Percentiles rank a stretch among this genome's conserved stretches.
Evolutionary conservation across 352 stramenopile genomes (phyloP).

Genomic region (Globisporangium canariense): DNA sequence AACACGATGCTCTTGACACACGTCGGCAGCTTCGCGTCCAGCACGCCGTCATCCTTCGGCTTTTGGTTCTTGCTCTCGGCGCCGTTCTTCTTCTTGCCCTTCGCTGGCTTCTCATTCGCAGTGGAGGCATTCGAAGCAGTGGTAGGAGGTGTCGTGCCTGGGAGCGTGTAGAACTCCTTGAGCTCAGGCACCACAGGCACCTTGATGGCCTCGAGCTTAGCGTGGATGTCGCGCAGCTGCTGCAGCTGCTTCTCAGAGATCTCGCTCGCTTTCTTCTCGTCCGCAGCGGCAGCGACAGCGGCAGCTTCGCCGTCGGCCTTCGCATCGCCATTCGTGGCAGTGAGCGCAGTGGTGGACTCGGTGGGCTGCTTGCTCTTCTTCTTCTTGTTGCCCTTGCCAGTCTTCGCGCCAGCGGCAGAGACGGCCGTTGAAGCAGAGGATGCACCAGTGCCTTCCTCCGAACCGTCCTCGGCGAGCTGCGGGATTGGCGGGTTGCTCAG

Average conservation of each 20-base stretch:
- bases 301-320: slow-evolving; percentile 10
- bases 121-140: slow-evolving; percentile 4
- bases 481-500: slow-evolving; percentile 82
- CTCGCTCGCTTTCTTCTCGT: slow-evolving; percentile 67
- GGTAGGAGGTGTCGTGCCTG: slow-evolving; percentile 18
- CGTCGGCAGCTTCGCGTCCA: slow-evolving; percentile 61
- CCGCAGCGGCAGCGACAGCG: slow-evolving; percentile 9
- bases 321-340: slow-evolving; percentile 6
- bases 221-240: slow-evolving; percentile 76
- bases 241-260: slow-evolving; percentile 79
- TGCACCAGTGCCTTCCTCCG: neutral
- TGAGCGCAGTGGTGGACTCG: neutral
- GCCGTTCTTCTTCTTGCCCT: slow-evolving; percentile 31
- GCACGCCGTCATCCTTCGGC: slow-evolving; percentile 32
- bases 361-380: slow-evolving; percentile 17
- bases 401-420: slow-evolving; percentile 12
- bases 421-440: neutral
- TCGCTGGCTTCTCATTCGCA: slow-evolving; percentile 27
- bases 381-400: slow-evolving; percentile 22
- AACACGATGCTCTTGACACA: slow-evolving; percentile 91
- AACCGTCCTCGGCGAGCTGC: slow-evolving; percentile 24
- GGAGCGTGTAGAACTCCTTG: slow-evolving; percentile 66
- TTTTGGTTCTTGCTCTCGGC: slow-evolving; percentile 29
- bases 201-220: slow-evolving; percentile 73
- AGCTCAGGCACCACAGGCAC: slow-evolving; percentile 64